Evolutionary conservation across 805 yeast species (phyloP).

Genomic region (Dipodascus albidus): DNA sequence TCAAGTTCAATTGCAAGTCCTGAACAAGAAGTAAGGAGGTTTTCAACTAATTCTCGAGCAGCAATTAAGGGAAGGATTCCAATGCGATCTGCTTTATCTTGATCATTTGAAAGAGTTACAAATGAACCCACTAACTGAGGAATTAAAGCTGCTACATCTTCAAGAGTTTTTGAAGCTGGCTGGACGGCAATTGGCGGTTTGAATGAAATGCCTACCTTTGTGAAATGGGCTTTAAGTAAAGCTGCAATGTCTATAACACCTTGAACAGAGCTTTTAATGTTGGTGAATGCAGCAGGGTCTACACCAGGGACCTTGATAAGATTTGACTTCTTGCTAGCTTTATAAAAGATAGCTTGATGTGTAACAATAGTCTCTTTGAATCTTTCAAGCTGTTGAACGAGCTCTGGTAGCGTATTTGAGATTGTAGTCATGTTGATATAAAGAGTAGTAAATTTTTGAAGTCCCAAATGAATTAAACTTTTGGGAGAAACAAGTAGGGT

Average conservation of each 20-base stretch:
- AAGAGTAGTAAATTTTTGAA: background rate
- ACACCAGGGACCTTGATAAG: background rate
- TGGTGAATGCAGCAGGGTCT: background rate
- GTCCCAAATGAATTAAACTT: background rate
- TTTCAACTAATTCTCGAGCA: conserved; percentile 13
- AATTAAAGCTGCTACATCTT: conserved; percentile 34
- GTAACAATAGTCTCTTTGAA: background rate
- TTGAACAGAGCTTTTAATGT: conserved; percentile 33
- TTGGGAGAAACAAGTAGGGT: background rate
- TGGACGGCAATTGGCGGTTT: conserved; percentile 42
- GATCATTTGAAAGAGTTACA: conserved; percentile 29
- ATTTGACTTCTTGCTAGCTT: background rate
- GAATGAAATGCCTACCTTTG: conserved; percentile 64
- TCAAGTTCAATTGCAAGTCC: conserved; percentile 8
- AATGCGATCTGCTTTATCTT: conserved; percentile 9
- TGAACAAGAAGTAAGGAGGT: conserved; percentile 18
- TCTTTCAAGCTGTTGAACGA: background rate
- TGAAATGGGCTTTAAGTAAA: conserved; percentile 60
- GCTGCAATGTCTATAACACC: conserved; percentile 51
- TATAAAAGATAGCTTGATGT: background rate
- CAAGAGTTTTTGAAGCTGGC: conserved; percentile 40
- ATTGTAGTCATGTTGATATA: background rate
- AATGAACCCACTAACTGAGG: conserved; percentile 36
- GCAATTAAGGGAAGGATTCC: conserved; percentile 18
- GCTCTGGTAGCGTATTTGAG: background rate